Conservation (phyloP, 495 filamentous ascomycete species). For the Rostrohypoxylon terebratum region DNA sequence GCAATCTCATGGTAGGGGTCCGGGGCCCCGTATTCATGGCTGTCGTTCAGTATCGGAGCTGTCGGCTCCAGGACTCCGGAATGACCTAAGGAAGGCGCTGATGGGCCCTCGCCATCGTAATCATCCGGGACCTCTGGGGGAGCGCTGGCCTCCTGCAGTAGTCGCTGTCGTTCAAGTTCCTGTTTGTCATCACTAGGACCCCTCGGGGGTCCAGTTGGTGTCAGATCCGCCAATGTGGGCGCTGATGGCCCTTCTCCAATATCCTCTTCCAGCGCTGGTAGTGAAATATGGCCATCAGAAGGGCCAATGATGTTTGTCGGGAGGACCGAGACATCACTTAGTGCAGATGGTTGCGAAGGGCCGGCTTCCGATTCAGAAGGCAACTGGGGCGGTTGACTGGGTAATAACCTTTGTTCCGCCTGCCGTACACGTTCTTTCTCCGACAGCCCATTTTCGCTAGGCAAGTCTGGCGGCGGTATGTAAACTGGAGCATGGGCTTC, state of each 20-base stretch:
- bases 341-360: conserved; percentile 56
- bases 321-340: conserved; percentile 30
- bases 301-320: conserved; percentile 54
- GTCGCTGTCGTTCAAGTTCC: conserved; percentile 79
- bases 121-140: conserved; percentile 67
- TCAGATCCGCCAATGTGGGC: conserved; percentile 59
- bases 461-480: conserved; percentile 66
- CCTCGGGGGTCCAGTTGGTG: conserved; percentile 47
- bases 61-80: conserved; percentile 59
- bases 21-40: conserved; percentile 64
- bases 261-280: conserved; percentile 9
- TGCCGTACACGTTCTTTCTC: conserved; percentile 77
- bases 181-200: conserved; percentile 80
- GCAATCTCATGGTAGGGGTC: conserved; percentile 50
- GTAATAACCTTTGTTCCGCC: conserved; percentile 76
- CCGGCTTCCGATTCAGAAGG: conserved; percentile 58
- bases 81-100: conserved; percentile 35
- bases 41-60: conserved; percentile 74
- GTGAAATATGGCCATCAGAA: conserved; percentile 35
- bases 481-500: conserved; percentile 52
- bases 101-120: conserved; percentile 51
- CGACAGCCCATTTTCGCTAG: conserved; percentile 65
- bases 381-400: conserved; percentile 70
- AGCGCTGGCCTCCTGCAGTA: conserved; percentile 78
- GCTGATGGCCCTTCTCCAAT: conserved; percentile 56